Base-by-base conservation (phyloP, 208 protist genomes). In the Acanthamoeba triangularis region DNA sequence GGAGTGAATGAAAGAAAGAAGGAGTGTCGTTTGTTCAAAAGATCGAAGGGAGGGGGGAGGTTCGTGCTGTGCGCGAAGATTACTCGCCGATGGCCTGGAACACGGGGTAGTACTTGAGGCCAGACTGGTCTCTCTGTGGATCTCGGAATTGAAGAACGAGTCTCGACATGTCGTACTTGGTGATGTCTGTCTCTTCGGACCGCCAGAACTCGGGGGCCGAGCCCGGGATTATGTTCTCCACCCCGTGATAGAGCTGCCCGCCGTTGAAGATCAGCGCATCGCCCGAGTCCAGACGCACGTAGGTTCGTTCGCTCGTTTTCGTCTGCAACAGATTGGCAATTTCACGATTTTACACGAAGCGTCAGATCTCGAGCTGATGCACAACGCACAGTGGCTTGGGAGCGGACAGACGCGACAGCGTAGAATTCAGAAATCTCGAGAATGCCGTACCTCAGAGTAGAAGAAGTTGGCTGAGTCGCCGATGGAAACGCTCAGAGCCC, bases 1-100 rank as follows among this genome's bases (percentile, higher is more conserved):
- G 35, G 18, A 41, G 35, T 33, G 35, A 33, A 56, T 13, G 11
- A 85, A 41, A 56, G 23, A 25, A 13, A 13, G 76, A 59, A 33
- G 14, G 44, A 59, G 37, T 33, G 14, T 72, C 63, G 63, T 72
- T 35, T 72, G 63, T 72, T 30, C 63, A 72, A 72, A n/a, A 35
- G 35, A 44, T 76, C 6, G 8, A 25, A 76, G 30, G 2, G 35
- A 76, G 67, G 35, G 67, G 67, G 20, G 35, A 41, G 67, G 67
- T 63, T 63, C 67, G 67, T 76, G 67, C 67, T 18, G 30, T 76
- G 67, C 74, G 74, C 6, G 74, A 41, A 41, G 30, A 63, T 41
- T 87, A 87, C 78, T 87, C 78, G 78, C 78, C 78, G 44, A 87
- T 87, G 5, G 78, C 78, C 47, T 87, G 78, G n/a, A 87, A 87